Percentiles rank a stretch among this genome's conserved stretches.
Evolutionary conservation across 2,329 filamentous ascomycete species (phyloP).

Genomic region (Calonectria multiphialidica): DNA sequence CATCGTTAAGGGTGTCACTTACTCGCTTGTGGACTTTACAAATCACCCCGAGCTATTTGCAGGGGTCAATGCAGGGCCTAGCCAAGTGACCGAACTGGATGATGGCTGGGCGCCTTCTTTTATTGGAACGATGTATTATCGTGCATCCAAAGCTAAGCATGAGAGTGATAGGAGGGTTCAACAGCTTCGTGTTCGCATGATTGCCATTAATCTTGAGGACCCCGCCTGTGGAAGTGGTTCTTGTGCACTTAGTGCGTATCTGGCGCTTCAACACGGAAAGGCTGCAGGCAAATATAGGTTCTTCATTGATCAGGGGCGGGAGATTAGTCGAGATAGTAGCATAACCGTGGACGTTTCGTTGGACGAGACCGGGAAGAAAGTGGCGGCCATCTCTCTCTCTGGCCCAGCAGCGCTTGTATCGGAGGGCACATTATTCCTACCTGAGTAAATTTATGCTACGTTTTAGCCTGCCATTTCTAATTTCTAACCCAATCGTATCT

Average conservation of each 20-base stretch:
- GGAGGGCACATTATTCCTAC: not conserved
- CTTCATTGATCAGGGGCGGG: not conserved
- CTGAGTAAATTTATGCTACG: too few species aligned
- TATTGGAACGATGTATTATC: slow-evolving; percentile 23
- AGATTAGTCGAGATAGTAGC: not conserved
- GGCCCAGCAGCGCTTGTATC: not conserved
- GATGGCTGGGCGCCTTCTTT: slow-evolving; percentile 13
- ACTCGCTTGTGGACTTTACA: not conserved
- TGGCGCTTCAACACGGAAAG: slow-evolving; percentile 14
- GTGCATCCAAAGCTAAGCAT: not conserved
- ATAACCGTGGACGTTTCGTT: not conserved
- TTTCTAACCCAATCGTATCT: too few species aligned
- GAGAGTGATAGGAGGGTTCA: not conserved
- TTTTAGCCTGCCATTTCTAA: too few species aligned
- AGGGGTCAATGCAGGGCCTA: not conserved
- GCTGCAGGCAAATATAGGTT: not conserved
- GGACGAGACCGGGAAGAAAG: not conserved
- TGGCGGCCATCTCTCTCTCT: not conserved
- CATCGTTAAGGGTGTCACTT: not conserved
- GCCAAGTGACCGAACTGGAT: not conserved
- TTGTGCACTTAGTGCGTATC: slow-evolving; percentile 19
- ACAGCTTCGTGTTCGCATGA: slow-evolving; percentile 28
- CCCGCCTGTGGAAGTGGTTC: slow-evolving; percentile 24
- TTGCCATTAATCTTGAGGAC: slow-evolving; percentile 29
- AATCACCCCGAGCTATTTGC: not conserved